phyloP scores from a whole-genome alignment of 192 early-diverging fungal genomes.

The Obelidium mucronatum region DNA sequence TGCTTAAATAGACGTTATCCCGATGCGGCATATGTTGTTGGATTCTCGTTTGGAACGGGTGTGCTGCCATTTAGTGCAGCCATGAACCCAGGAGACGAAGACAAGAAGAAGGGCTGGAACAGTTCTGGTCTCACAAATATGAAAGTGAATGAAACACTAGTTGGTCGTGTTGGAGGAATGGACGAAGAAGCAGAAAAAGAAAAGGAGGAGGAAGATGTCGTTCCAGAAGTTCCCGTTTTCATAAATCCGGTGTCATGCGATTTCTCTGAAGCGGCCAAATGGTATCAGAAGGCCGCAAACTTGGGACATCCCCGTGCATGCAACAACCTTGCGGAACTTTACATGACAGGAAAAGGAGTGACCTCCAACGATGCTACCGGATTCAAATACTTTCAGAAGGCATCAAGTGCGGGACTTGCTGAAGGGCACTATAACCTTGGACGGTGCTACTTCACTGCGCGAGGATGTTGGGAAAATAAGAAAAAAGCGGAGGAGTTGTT shows the following conservation, averaged over 20 bases:
- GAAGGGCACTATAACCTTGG: constrained; percentile 34
- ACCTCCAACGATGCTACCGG: constrained; percentile 6
- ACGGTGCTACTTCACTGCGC: constrained; percentile 17
- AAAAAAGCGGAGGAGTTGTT: constrained; percentile 29
- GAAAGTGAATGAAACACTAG: constrained; percentile 24
- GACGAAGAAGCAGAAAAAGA: neutral
- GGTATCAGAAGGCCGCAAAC: constrained; percentile 23
- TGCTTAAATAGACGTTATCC: neutral
- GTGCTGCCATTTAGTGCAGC: constrained; percentile 30
- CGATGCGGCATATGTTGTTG: constrained; percentile 36
- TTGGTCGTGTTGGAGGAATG: neutral
- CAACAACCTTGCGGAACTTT: constrained; percentile 33
- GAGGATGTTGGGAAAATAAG: constrained; percentile 34
- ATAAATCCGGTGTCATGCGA: constrained; percentile 19
- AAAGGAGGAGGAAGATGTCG: neutral
- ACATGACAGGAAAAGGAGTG: constrained; percentile 35
- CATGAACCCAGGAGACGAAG: constrained; percentile 27
- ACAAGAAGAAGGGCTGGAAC: constrained; percentile 22
- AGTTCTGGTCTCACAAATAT: constrained; percentile 17
- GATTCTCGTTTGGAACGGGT: constrained; percentile 29
- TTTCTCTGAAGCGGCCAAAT: constrained; percentile 9
- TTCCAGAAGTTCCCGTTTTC: neutral
- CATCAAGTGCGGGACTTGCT: constrained; percentile 21
- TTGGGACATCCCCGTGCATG: constrained; percentile 26
- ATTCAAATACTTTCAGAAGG: constrained; percentile 31